Percentiles rank a stretch among this genome's conserved stretches.
phyloP scores from a whole-genome alignment of 129 eudicot species.

The Escallonia herrerae region DNA sequence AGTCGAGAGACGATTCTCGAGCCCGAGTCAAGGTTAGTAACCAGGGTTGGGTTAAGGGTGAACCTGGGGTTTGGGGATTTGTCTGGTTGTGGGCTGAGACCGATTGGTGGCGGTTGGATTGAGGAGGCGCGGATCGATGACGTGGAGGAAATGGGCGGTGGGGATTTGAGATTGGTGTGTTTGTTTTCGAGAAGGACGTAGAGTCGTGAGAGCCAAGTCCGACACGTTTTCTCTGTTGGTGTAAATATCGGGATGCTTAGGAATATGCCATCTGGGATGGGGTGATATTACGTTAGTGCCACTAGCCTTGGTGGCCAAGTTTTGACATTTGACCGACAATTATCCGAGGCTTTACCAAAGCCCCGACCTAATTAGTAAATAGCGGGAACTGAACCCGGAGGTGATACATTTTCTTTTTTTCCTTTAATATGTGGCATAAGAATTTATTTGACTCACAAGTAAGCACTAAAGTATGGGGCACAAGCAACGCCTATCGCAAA shows the following conservation, averaged over 20 bases:
- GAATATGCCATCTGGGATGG: constrained; percentile 25
- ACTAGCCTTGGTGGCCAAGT: neutral
- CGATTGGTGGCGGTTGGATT: constrained; percentile 35
- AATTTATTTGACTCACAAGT: too few relatives aligned
- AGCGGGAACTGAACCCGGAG: too few relatives aligned
- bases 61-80: constrained; percentile 45
- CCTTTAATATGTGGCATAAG: too few relatives aligned
- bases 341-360: too few relatives aligned
- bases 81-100: constrained; percentile 22
- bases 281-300: constrained; percentile 15
- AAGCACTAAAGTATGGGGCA: too few relatives aligned
- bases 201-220: constrained; percentile 13
- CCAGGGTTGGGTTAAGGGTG: constrained; percentile 26
- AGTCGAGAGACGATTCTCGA: constrained; percentile 38
- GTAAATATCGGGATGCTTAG: constrained; percentile 12
- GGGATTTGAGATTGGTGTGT: constrained; percentile 50
- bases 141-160: constrained; percentile 50
- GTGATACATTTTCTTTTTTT: too few relatives aligned
- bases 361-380: too few relatives aligned
- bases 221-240: constrained; percentile 23
- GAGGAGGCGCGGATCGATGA: constrained; percentile 47
- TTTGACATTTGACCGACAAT: neutral
- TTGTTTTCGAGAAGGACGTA: constrained; percentile 41
- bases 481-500: too few relatives aligned
- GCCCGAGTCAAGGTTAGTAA: constrained; percentile 36